Base-by-base conservation (phyloP, 176 grass and related monocot genomes). In the Cenchrus fungigraminus region DNA sequence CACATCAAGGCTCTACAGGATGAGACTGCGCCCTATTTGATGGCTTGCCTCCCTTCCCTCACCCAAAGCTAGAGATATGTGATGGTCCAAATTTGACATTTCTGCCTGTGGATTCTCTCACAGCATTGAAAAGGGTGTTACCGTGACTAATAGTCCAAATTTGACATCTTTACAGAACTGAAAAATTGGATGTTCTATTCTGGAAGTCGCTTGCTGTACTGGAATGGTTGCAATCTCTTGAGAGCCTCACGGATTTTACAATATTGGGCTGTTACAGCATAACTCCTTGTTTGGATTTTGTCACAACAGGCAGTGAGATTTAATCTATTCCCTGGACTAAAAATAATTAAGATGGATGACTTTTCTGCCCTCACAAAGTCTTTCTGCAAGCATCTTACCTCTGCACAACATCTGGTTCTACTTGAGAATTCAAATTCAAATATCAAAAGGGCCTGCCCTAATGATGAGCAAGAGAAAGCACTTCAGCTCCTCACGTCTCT, bases 401-500 rank as follows among this genome's bases (percentile, higher is more conserved):
- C 74, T 12, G 64, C 79, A 1, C 53, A 15, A 0, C 13, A 53
- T 15, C 51, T 53, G 14, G 13, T 13, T 53, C 12, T 53, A 5
- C 1, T 6, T 56, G 3, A 56, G 3, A 40, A 40, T 40, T 40
- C 37, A 40, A 16, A 56, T 53, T 53, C 51, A 53, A 53, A 53
- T 53, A 15, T 53, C 37, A 40, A 40, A 40, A 40, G 37, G 51
- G 12, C 13, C 51, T 15, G 4, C 14, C 13, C 15, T 53, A 53
- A 2, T 32, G 57, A 10, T 17, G 20, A 85, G 11, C 53, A 91
- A 74, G 65, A 64, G 25, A 47, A 1, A 8, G 79, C 70, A 17
- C 60, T 83, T 44, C 51, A 16, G 11, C 14, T 80, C 42, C 85
- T 91, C 19, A 77, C 32, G 13, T 91, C 81, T 44, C 49, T 87